Evolutionary conservation across 108 stramenopile species (phyloP).

Genomic region (Conticribra weissflogii): DNA sequence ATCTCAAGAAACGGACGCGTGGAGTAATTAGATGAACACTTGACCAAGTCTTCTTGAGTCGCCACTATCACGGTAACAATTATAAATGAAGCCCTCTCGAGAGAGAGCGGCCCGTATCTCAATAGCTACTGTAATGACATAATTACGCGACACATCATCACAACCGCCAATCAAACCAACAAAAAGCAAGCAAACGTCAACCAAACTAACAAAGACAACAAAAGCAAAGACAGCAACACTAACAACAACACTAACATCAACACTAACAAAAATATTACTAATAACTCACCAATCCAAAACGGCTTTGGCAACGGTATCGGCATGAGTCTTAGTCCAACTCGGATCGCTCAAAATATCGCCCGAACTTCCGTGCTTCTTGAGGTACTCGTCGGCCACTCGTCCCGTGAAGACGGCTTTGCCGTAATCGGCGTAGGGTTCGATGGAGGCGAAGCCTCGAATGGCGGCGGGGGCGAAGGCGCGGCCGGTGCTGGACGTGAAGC

Average conservation of each 20-base stretch:
- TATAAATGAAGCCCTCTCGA: too few species aligned
- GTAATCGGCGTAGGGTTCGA: conserved; percentile 87
- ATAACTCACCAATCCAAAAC: conserved; percentile 91
- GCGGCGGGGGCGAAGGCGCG: conserved; percentile 6
- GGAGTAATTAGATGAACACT: too few species aligned
- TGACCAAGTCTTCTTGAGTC: too few species aligned
- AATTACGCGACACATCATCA: too few species aligned
- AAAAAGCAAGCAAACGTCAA: too few species aligned
- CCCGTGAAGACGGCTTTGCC: conserved; percentile 90
- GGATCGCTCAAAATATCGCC: conserved; percentile 79
- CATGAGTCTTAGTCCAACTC: conserved; percentile 73
- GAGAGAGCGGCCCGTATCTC: too few species aligned
- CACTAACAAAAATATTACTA: conserved; percentile 7
- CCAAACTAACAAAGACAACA: too few species aligned
- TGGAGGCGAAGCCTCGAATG: conserved; percentile 56
- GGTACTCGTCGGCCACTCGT: conserved; percentile 87
- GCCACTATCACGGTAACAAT: too few species aligned
- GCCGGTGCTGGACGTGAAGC: conserved; percentile 13
- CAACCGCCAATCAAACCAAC: too few species aligned
- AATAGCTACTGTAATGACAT: too few species aligned
- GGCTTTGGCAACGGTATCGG: conserved; percentile 90
- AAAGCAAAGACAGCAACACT: too few species aligned
- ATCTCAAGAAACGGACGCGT: too few species aligned
- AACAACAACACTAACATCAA: background rate
- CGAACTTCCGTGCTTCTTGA: conserved; percentile 86